Conservation (phyloP, 345 rosid species). For the Corymbia maculata region DNA sequence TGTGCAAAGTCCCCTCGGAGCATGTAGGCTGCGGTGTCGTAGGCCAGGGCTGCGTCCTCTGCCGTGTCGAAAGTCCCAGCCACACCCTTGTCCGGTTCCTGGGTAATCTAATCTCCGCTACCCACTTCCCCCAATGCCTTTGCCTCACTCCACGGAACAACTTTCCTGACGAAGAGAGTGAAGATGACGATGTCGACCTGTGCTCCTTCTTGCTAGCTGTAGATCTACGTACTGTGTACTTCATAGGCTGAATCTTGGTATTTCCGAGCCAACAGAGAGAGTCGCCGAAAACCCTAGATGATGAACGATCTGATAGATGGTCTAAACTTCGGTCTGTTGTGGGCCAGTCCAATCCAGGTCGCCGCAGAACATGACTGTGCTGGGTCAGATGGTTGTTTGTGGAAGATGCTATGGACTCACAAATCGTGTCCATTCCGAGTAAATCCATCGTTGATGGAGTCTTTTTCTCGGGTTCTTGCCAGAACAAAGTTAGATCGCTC, state of each 20-base stretch:
- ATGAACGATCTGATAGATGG: neutral
- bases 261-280: slow-evolving; percentile 41
- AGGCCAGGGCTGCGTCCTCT: slow-evolving; percentile 89
- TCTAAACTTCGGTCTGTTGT: slow-evolving; percentile 7
- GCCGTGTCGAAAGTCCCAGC: slow-evolving; percentile 96
- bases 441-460: slow-evolving; percentile 8
- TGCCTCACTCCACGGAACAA: slow-evolving; percentile 88
- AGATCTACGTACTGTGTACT: slow-evolving; percentile 27
- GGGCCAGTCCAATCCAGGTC: slow-evolving; percentile 11
- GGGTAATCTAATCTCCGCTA: slow-evolving; percentile 91
- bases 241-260: slow-evolving; percentile 67
- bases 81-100: slow-evolving; percentile 93
- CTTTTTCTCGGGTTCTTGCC: slow-evolving; percentile 30
- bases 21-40: slow-evolving; percentile 87
- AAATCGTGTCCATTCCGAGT: slow-evolving; percentile 5
- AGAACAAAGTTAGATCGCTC: slow-evolving; percentile 40
- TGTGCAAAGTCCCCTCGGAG: slow-evolving; percentile 81
- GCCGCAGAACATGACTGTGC: neutral
- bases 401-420: slow-evolving; percentile 3
- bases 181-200: neutral
- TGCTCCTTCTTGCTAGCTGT: neutral
- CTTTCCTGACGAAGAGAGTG: slow-evolving; percentile 30
- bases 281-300: neutral
- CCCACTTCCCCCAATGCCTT: slow-evolving; percentile 99
- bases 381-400: neutral